Conservation (phyloP, 2,329 filamentous ascomycete species). For the Colletotrichum spinosum region DNA sequence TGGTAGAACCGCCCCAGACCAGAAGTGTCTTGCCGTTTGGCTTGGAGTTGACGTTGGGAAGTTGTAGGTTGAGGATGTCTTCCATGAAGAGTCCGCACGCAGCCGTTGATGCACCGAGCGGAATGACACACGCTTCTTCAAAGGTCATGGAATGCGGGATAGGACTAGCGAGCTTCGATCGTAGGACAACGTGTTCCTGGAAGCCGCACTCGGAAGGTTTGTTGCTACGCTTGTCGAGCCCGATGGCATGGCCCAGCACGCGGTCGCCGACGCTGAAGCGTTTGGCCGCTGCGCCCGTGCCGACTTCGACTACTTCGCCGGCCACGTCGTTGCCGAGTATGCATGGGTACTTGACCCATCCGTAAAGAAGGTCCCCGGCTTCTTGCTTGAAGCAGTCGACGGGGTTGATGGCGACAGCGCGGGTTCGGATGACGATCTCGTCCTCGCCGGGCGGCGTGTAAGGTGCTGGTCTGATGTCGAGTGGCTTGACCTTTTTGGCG, state of each 20-base stretch:
- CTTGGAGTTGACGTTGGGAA: constrained; percentile 37
- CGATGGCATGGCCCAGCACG: constrained; percentile 44
- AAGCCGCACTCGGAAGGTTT: constrained; percentile 43
- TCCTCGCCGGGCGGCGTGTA: constrained; percentile 34
- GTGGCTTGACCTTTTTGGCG: constrained; percentile 29
- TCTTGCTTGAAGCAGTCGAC: constrained; percentile 43
- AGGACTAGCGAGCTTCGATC: constrained; percentile 13
- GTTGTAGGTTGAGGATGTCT: constrained; percentile 39
- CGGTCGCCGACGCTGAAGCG: constrained; percentile 45
- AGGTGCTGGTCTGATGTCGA: constrained; percentile 29
- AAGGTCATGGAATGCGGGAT: constrained; percentile 40
- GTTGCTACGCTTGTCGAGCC: constrained; percentile 47
- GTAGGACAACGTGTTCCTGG: constrained; percentile 40
- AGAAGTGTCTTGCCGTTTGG: constrained; percentile 40
- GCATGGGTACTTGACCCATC: constrained; percentile 43
- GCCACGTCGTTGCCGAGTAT: constrained; percentile 49
- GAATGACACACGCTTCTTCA: constrained; percentile 39
- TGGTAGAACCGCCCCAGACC: constrained; percentile 62
- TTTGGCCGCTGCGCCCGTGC: constrained; percentile 27
- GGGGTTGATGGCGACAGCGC: constrained; percentile 48
- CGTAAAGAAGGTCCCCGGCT: constrained; percentile 37
- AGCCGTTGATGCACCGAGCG: constrained; percentile 44
- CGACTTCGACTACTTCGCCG: constrained; percentile 45
- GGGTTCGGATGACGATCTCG: constrained; percentile 44
- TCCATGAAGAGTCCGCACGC: constrained; percentile 41